Conservation (phyloP, 2,329 filamentous ascomycete genomes). For the Venturia asperata region DNA sequence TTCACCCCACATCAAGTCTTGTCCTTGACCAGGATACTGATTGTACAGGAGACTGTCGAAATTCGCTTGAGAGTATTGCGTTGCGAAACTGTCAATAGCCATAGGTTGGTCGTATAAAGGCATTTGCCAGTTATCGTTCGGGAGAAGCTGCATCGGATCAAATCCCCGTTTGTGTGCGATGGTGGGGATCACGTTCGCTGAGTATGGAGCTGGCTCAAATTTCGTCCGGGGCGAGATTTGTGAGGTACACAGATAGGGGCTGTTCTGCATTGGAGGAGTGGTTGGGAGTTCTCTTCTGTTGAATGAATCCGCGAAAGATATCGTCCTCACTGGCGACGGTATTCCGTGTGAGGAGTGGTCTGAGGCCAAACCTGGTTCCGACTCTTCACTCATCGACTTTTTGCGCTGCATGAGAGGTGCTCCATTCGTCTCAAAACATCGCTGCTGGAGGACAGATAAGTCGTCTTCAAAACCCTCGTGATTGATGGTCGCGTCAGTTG, state of each 20-base stretch:
- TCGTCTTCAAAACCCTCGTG: slow-evolving; percentile 53
- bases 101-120: slow-evolving; percentile 1
- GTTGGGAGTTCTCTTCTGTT: slow-evolving; percentile 30
- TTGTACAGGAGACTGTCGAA: background rate
- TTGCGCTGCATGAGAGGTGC: slow-evolving; percentile 47
- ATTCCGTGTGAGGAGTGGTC: slow-evolving; percentile 34
- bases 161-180: slow-evolving; percentile 1
- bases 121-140: background rate
- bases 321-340: slow-evolving; percentile 27
- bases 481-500: slow-evolving; percentile 39
- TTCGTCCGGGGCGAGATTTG: background rate
- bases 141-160: background rate
- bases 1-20: slow-evolving; percentile 3
- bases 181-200: background rate
- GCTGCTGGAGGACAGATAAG: slow-evolving; percentile 47
- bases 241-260: background rate
- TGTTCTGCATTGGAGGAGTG: slow-evolving; percentile 24
- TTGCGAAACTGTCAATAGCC: background rate
- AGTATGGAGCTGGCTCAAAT: background rate
- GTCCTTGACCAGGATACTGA: background rate
- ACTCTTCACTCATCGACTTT: slow-evolving; percentile 51
- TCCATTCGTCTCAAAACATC: slow-evolving; percentile 38
- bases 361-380: slow-evolving; percentile 45
- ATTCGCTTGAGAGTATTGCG: background rate
- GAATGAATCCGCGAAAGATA: slow-evolving; percentile 29